phyloP scores from a whole-genome alignment of 306 rosid species.

The Elaeagnus macrophylla region DNA sequence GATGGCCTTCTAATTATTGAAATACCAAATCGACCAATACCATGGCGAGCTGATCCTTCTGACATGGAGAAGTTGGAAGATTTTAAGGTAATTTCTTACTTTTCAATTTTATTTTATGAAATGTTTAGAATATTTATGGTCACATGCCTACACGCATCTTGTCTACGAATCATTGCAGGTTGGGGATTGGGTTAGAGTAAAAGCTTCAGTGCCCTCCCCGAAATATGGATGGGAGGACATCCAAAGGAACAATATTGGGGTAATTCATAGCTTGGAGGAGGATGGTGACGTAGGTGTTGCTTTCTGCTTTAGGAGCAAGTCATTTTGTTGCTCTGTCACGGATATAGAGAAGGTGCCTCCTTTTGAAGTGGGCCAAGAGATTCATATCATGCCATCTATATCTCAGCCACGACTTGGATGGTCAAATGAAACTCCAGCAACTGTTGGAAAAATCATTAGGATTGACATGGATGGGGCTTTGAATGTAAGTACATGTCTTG shows the following conservation, averaged over 20 bases:
- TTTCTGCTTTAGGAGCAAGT: slow-evolving; percentile 94
- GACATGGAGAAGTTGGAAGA: slow-evolving; percentile 98
- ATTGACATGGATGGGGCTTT: slow-evolving; percentile 95
- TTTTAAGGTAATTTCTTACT: slow-evolving; percentile 55
- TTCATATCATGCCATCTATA: slow-evolving; percentile 66
- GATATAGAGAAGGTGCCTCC: slow-evolving; percentile 89
- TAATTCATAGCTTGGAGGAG: slow-evolving; percentile 92
- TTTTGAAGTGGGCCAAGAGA: slow-evolving; percentile 83
- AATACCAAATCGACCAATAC: slow-evolving; percentile 84
- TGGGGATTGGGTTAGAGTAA: slow-evolving; percentile 98
- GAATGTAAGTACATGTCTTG: slow-evolving; percentile 54
- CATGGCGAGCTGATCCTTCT: slow-evolving; percentile 99
- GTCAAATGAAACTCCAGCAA: slow-evolving; percentile 90
- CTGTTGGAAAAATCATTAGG: slow-evolving; percentile 73
- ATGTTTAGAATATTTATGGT: background rate
- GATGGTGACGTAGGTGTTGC: slow-evolving; percentile 93
- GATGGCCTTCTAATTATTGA: slow-evolving; percentile 92
- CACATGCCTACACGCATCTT: slow-evolving; percentile 12
- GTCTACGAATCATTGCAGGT: slow-evolving; percentile 39
- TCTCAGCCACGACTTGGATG: slow-evolving; percentile 90
- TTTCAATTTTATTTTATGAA: background rate
- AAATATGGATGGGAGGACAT: slow-evolving; percentile 98
- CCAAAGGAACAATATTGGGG: slow-evolving; percentile 76
- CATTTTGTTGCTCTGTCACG: slow-evolving; percentile 81
- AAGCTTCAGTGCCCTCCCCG: slow-evolving; percentile 94